Conservation (phyloP, 805 yeast species). For the Nakazawaea sp. region DNA sequence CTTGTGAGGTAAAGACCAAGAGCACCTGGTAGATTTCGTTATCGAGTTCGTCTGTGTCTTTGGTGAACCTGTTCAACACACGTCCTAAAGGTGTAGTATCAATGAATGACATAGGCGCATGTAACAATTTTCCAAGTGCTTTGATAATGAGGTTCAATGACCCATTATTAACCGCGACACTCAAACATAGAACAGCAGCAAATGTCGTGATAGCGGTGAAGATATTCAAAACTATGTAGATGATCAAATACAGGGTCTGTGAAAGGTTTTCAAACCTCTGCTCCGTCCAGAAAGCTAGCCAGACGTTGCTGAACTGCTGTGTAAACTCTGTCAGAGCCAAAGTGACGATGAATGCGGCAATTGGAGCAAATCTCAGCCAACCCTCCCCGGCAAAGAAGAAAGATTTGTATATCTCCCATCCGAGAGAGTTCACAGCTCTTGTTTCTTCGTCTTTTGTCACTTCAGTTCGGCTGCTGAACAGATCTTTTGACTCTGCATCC, state of each 20-base stretch:
- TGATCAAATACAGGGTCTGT: slow-evolving; percentile 61
- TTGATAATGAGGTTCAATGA: slow-evolving; percentile 47
- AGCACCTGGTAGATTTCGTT: slow-evolving; percentile 70
- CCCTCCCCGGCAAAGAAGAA: slow-evolving; percentile 46
- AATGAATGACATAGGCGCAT: slow-evolving; percentile 75
- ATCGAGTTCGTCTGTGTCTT: slow-evolving; percentile 78
- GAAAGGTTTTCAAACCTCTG: slow-evolving; percentile 38
- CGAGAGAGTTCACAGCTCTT: slow-evolving; percentile 43
- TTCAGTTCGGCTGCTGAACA: no score
- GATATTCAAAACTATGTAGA: slow-evolving; percentile 40
- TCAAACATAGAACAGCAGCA: no score
- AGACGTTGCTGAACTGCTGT: slow-evolving; percentile 50
- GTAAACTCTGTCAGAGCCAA: slow-evolving; percentile 14
- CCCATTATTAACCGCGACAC: slow-evolving; percentile 34
- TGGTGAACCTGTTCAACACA: slow-evolving; percentile 76
- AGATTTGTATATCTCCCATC: slow-evolving; percentile 33
- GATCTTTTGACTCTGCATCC: slow-evolving; percentile 23
- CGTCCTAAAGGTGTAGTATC: slow-evolving; percentile 88
- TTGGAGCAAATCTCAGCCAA: slow-evolving; percentile 14
- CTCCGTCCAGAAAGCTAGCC: slow-evolving; percentile 80
- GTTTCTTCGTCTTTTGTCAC: slow-evolving; percentile 32
- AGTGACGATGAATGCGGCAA: slow-evolving; percentile 16
- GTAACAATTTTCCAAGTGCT: slow-evolving; percentile 55
- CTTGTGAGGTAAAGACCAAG: slow-evolving; percentile 47
- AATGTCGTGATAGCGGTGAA: neutral